Percentiles rank a stretch among this genome's conserved stretches.
These are phyloP conservation scores for Ascomycota sp. DNA, from an alignment of 2,329 filamentous ascomycete genomes.

Conservation along the genomic window DNA sequence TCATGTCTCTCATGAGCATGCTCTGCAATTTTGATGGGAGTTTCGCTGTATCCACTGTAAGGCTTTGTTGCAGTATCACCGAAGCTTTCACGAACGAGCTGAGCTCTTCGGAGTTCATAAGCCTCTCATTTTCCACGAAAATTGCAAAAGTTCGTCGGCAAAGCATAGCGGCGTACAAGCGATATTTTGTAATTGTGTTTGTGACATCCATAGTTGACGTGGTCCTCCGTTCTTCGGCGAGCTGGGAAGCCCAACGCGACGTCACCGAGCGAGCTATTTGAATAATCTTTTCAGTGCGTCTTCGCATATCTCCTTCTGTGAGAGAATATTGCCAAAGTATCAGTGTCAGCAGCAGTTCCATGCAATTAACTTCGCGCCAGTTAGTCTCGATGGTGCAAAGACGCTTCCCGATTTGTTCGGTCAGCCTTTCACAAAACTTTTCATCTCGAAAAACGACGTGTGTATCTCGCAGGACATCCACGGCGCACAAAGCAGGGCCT, in stretches of 20 bases:
- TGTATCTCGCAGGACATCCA: slow-evolving; percentile 17
- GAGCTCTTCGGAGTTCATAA: slow-evolving; percentile 1
- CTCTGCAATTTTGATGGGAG: not conserved
- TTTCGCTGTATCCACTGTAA: slow-evolving; percentile 1
- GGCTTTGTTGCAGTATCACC: slow-evolving; percentile 8
- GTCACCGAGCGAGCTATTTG: slow-evolving; percentile 18
- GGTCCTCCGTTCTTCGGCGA: slow-evolving; percentile 22
- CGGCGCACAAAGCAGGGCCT: slow-evolving; percentile 19
- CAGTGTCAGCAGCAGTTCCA: slow-evolving; percentile 34
- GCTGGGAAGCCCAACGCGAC: slow-evolving; percentile 23
- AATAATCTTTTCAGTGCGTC: slow-evolving; percentile 14
- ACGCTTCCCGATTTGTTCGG: slow-evolving; percentile 20
- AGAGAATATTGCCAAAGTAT: slow-evolving; percentile 16
- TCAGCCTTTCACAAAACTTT: slow-evolving; percentile 23
- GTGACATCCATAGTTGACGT: slow-evolving; percentile 15
- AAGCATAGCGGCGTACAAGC: slow-evolving; percentile 31
- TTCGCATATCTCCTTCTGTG: slow-evolving; percentile 1
- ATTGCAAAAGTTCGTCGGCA: slow-evolving; percentile 20
- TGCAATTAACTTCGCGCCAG: slow-evolving; percentile 34
- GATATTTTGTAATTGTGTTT: slow-evolving; percentile 15
- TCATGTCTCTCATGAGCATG: slow-evolving; percentile 6
- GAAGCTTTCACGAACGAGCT: slow-evolving; percentile 6
- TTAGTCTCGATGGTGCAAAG: slow-evolving; percentile 25
- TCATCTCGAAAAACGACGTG: slow-evolving; percentile 28
- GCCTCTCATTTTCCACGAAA: not conserved